Evolutionary conservation across 106 monocot species (phyloP), one percentile per base, ranked within the genome.

Genomic region (Cymbidium sinense): DNA sequence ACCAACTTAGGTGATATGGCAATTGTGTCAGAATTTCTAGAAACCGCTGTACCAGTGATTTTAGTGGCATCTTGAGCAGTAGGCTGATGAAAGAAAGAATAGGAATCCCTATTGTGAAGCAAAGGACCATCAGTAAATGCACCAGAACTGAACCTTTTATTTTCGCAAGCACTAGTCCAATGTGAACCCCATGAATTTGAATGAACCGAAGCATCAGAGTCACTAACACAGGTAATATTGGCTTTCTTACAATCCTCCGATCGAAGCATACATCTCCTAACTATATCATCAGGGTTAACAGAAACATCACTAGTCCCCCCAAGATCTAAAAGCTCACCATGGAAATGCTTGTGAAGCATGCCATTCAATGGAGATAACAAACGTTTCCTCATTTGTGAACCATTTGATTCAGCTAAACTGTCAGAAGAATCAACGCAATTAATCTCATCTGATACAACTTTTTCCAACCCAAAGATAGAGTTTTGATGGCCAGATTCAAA

Each of bases 41-140:
- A 1, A 23, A 54, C 67, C 18, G 25, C 54, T 44, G 18, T 52
- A 29, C 78, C 82, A 36, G 77, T 80, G 28, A 64, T 70, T 30
- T 54, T 21, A 78, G 80, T n/a, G 43, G n/a, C 20, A 55, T 34
- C 62, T 17, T 8, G 19, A 34, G 74, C 18, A 79, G 82, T 44
- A 81, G 82, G 44, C 21, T 70, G 54, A 20, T 78, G 55, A 86
- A 33, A 72, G 8, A 34, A 77, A 43, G 64, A 76, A 67, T 78
- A 87, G 5, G 77, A 34, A 6, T 76, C 89, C 31, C 27, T 81
- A 79, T 82, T 90, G 55, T 90, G 89, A 78, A 91, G 82, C 34
- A 91, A 65, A 71, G 94, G 91, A 19, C 89, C 93, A 84, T 94
- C 94, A 75, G 88, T 94, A 61, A 88, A 85, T 47, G 73, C 31